Evolutionary conservation across 768 basidiomycete species (phyloP).

Genomic region (Trichaptum fuscoviolaceum): DNA sequence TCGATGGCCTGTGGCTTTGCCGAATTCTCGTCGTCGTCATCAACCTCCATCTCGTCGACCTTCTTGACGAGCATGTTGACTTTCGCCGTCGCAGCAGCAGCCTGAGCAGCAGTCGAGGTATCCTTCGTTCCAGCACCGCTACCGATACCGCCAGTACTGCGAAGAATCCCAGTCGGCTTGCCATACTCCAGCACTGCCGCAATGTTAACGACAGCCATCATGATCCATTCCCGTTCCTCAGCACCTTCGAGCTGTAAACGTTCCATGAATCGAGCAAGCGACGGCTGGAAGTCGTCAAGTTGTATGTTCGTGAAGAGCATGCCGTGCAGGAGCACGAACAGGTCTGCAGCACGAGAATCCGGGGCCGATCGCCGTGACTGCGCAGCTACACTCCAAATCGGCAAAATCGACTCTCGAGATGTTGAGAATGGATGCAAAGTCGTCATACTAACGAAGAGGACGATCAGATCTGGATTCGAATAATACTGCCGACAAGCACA

Average conservation of each 20-base stretch:
- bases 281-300: conserved; percentile 83
- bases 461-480: conserved; percentile 4
- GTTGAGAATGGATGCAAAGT: conserved; percentile 82
- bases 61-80: conserved; percentile 30
- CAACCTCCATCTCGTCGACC: conserved; percentile 59
- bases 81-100: conserved; percentile 27
- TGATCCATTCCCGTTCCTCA: conserved; percentile 88
- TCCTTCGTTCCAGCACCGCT: conserved; percentile 28
- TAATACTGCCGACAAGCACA: conserved; percentile 20
- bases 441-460: conserved; percentile 60
- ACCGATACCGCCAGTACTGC: conserved; percentile 48
- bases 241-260: conserved; percentile 78
- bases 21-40: conserved; percentile 37
- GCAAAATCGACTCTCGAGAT: conserved; percentile 84
- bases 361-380: conserved; percentile 72
- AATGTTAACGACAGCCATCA: conserved; percentile 90
- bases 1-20: conserved; percentile 15
- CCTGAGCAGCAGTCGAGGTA: conserved; percentile 21
- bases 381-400: conserved; percentile 75
- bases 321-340: conserved; percentile 91
- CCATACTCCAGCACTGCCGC: conserved; percentile 86
- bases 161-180: conserved; percentile 60
- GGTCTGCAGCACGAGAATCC: conserved; percentile 66
- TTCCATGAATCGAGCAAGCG: conserved; percentile 81
- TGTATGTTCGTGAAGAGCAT: conserved; percentile 97